Evolutionary conservation across 2,329 filamentous ascomycete species (phyloP), one percentile per base, ranked within the genome.

Genomic region (Trichoderma sp.): DNA sequence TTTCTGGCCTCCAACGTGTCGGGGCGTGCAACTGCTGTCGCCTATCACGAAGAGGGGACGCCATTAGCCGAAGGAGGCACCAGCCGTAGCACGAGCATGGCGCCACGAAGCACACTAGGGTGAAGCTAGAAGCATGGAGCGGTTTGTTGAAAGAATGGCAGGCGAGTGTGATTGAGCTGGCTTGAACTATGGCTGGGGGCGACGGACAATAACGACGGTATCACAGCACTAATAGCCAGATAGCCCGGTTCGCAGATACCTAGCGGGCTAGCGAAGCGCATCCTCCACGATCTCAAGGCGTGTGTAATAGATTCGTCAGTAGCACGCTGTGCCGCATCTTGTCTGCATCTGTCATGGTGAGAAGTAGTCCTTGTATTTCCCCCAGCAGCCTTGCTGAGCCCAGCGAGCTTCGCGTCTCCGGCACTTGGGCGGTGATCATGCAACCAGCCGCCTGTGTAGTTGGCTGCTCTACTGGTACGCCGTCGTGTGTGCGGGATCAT

Each of bases 51-150:
- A 6, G 50, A 43, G 43, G 47, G 39, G 39, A 24, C 30, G 30
- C 28, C 17, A 21, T 44, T 54, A 54, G 34, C 47, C 59, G 39
- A 45, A n/a, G n/a, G 24, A 62, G 41, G 60, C 43, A 63, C 26
- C 55, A 63, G 10, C 10, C 45, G 41, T 24, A 59, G 50, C 50
- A 52, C 50, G 34, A 24, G 41, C 26, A 47, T 56, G 41, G 50
- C 51, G 60, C 51, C 50, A 63, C 51, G 54, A 47, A 14, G 26
- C 28, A 41, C 19, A 30, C 24, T n/a, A 30, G 51, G 41, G 48
- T 21, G 21, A 39, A 26, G 50, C 51, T 56, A 55, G 30, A 52
- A 54, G 14, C 30, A 51, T 51, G 50, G 45, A 51, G 50, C 45
- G 57, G 50, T 51, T 57, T 57, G 21, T 21, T 5, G 39, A 57